Base-by-base conservation (phyloP, 1,284 basidiomycete species). In the Cryptococcus sp. region DNA sequence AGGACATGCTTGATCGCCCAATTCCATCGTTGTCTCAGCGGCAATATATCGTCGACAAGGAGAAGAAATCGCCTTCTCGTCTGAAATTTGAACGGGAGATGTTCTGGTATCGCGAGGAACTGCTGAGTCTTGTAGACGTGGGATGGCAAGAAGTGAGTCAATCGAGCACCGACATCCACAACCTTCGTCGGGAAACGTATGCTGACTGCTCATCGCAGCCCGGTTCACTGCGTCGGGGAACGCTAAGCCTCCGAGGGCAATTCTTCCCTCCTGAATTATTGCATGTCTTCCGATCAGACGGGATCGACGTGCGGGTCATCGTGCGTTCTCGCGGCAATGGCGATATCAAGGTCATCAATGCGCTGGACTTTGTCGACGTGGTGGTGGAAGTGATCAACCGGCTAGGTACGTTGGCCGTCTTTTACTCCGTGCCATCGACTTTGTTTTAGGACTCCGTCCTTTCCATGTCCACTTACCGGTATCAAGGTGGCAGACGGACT, bases 51-150 rank as follows among this genome's bases (percentile, higher is more conserved):
- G 88, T 97, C 0, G 84, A 87, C 20, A 90, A 90, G 70, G 84
- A 87, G 11, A 83, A 82, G 55, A 79, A 89, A 54, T 84, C 86
- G 1, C 74, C 80, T 4, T 78, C 78, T 45, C 87, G 91, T 68
- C 83, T 87, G 61, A 81, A 80, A 41, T 72, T 81, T 10, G 87
- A 89, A 67, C 82, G 87, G 39, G 88, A 91, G 69, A 75, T 93
- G 16, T 98, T 98, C 80, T 98, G 94, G 95, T 94, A 93, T 72
- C 84, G 93, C 31, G 90, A 98, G 73, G 86, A 88, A 62, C 79
- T 98, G 13, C 84, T 96, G 67, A 84, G 84, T 45, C 79, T 81
- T 46, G 75, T 96, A 6, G 80, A 78, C 19, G 88, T 88, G 10
- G 81, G 80, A 15, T 98, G 94, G 94, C 85, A 83, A 69, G 93